Evolutionary conservation across 2,329 filamentous ascomycete species (phyloP).

Genomic region (Triangularia verruculosa): DNA sequence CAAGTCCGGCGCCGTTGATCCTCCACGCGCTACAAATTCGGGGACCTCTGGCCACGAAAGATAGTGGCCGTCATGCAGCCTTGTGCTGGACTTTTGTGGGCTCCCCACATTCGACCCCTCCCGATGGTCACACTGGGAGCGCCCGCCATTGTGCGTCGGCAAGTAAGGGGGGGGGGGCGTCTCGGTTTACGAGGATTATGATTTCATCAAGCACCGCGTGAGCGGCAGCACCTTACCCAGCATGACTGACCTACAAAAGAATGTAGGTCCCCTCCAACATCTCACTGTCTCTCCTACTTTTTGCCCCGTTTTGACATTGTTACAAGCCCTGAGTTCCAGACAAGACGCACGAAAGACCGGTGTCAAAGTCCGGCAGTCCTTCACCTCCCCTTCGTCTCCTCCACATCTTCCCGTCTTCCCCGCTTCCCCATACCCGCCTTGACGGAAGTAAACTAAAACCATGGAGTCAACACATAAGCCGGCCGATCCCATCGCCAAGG

Average conservation of each 20-base stretch:
- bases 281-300: neutral
- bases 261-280: neutral
- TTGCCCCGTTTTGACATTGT: neutral
- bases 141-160: neutral
- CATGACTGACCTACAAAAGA: neutral
- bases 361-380: neutral
- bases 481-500: constrained; percentile 66
- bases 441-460: neutral
- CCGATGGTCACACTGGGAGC: neutral
- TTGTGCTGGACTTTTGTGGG: neutral
- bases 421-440: neutral
- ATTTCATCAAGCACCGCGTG: constrained; percentile 1
- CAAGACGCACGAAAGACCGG: neutral
- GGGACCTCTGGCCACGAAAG: neutral
- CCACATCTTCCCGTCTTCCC: neutral
- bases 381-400: neutral
- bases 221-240: neutral
- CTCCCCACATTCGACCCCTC: constrained; percentile 1
- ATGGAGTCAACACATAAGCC: constrained; percentile 41
- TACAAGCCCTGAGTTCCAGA: neutral
- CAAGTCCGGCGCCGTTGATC: neutral
- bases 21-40: neutral
- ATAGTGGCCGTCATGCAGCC: neutral
- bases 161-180: neutral
- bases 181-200: neutral